Evolutionary conservation across 495 filamentous ascomycete genomes (phyloP).

Genomic region (Hypoxylon perforatum): DNA sequence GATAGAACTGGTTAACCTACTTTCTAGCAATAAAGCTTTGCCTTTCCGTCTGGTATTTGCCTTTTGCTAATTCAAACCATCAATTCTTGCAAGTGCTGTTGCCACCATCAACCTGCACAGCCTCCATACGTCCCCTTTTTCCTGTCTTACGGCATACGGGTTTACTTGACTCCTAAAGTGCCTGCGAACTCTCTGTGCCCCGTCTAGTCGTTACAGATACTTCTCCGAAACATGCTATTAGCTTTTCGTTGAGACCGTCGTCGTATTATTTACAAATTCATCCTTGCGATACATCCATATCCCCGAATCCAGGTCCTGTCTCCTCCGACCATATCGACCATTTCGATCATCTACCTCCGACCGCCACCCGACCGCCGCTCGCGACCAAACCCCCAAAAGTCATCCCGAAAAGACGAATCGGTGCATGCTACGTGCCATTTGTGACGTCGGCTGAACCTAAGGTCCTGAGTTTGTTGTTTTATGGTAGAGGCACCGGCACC

Average conservation of each 20-base stretch:
- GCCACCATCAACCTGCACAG: constrained; percentile 18
- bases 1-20: background rate
- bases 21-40: background rate
- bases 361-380: background rate
- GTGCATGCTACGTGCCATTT: constrained; percentile 8
- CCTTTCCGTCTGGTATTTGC: constrained; percentile 6
- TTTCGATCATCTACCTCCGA: background rate
- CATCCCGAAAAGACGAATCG: constrained; percentile 22
- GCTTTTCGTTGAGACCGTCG: constrained; percentile 27
- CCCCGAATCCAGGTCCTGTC: background rate
- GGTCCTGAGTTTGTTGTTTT: constrained; percentile 3
- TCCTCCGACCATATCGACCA: constrained; percentile 8
- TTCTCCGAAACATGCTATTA: constrained; percentile 37
- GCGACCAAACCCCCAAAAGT: constrained; percentile 1
- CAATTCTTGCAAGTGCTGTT: background rate
- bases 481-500: constrained; percentile 7
- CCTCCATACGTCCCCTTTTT: constrained; percentile 11
- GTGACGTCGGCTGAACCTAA: constrained; percentile 1
- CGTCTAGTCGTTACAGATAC: constrained; percentile 33
- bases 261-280: constrained; percentile 34
- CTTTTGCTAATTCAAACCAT: constrained; percentile 8
- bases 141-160: constrained; percentile 4
- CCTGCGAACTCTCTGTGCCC: constrained; percentile 28
- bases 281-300: constrained; percentile 37
- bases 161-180: constrained; percentile 3